Conservation (phyloP, 805 yeast genomes). For the Wickerhamiella lipophila region DNA sequence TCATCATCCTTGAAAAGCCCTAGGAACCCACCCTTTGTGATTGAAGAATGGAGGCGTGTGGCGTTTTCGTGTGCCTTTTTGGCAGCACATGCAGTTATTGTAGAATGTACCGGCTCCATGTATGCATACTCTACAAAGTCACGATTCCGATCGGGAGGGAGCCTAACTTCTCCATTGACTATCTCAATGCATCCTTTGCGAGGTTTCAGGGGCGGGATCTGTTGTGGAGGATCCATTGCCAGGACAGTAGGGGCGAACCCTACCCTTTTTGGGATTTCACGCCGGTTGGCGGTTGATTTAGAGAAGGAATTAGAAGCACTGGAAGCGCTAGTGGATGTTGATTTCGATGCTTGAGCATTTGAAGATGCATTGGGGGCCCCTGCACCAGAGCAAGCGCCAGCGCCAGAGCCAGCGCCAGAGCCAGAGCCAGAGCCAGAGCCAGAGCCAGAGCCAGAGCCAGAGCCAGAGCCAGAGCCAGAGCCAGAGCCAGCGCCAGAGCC, state of each 20-base stretch:
- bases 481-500: not conserved
- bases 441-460: not conserved
- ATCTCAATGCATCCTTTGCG: constrained; percentile 57
- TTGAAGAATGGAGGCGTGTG: constrained; percentile 16
- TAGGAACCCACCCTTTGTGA: constrained; percentile 7
- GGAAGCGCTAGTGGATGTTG: not conserved
- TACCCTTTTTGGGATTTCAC: constrained; percentile 14
- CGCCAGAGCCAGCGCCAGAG: not conserved
- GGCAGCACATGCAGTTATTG: constrained; percentile 14
- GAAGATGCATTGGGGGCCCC: too few species aligned
- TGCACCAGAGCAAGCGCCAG: not conserved
- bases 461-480: too few species aligned
- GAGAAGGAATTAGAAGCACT: not conserved
- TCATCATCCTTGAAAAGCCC: constrained; percentile 19
- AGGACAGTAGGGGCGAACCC: constrained; percentile 65
- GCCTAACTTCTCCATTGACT: constrained; percentile 22
- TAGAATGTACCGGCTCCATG: constrained; percentile 17
- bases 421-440: not conserved
- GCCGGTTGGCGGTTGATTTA: not conserved
- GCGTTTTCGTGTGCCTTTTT: constrained; percentile 20
- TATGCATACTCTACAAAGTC: constrained; percentile 12
- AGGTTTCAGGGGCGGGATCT: constrained; percentile 78
- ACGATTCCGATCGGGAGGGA: constrained; percentile 12
- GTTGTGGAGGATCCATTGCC: constrained; percentile 79
- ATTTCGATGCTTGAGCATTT: too few species aligned